phyloP scores from a whole-genome alignment of 805 yeast genomes.

The Candida xiaguanensis region DNA sequence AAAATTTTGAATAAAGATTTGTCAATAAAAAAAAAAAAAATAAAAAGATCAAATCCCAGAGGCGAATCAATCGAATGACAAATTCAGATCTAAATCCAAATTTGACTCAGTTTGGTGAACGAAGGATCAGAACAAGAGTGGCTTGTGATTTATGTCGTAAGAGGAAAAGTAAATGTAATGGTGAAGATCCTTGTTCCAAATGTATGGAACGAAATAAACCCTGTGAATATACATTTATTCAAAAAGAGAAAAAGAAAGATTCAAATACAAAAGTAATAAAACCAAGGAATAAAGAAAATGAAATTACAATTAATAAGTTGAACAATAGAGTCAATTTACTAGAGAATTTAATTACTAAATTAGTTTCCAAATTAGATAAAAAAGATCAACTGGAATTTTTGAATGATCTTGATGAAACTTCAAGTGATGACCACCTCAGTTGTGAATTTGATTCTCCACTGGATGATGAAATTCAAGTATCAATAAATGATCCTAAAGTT shows the following conservation, averaged over 20 bases:
- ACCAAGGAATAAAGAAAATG: background rate
- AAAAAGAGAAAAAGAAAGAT: conserved; percentile 14
- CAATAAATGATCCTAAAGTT: conserved; percentile 6
- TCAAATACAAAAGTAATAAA: conserved; percentile 9
- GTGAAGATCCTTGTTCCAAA: conserved; percentile 38
- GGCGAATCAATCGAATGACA: too few species aligned
- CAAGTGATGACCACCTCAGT: background rate
- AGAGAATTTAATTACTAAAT: conserved; percentile 15
- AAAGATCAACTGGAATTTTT: conserved; percentile 1
- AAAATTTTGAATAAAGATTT: background rate
- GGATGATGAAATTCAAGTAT: conserved; percentile 1
- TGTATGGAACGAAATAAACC: conserved; percentile 30
- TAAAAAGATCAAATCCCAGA: background rate
- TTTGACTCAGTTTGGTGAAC: conserved; percentile 7
- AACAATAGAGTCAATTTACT: conserved; percentile 13
- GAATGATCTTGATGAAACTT: too few species aligned
- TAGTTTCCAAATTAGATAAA: conserved; percentile 14
- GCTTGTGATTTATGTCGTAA: conserved; percentile 51
- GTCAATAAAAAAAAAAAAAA: background rate
- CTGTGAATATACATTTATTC: conserved; percentile 25
- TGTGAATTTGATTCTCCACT: background rate
- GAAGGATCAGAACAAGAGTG: conserved; percentile 10
- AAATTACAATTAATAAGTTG: conserved; percentile 10
- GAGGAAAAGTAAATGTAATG: conserved; percentile 52
- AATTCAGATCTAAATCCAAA: background rate